These are phyloP conservation scores for Nadsonia commutata DNA, from an alignment of 1,139 yeast genomes.

Conservation along the genomic window DNA sequence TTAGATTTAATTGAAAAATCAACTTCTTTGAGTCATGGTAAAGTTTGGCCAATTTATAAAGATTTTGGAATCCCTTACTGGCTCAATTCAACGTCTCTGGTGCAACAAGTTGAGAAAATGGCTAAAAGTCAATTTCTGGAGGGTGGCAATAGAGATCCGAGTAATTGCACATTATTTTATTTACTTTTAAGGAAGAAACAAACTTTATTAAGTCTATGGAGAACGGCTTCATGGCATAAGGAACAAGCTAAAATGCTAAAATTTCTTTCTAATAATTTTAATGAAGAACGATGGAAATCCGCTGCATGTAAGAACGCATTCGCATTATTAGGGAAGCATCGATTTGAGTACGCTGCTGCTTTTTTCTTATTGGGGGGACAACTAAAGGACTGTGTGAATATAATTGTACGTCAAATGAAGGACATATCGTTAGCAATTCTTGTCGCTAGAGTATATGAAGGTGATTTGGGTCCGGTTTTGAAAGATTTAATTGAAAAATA, in stretches of 20 bases:
- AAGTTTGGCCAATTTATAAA: slow-evolving; percentile 43
- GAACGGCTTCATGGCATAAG: slow-evolving; percentile 54
- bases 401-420: slow-evolving; percentile 47
- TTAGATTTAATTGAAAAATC: slow-evolving; percentile 40
- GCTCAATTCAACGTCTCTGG: slow-evolving; percentile 42
- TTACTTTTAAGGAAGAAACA: slow-evolving; percentile 67
- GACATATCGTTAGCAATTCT: slow-evolving; percentile 67
- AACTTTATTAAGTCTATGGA: slow-evolving; percentile 71
- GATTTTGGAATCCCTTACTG: slow-evolving; percentile 61
- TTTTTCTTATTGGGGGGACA: slow-evolving; percentile 76
- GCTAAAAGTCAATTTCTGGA: slow-evolving; percentile 38
- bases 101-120: slow-evolving; percentile 43
- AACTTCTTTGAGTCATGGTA: slow-evolving; percentile 16
- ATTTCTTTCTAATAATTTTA: slow-evolving; percentile 65
- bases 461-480: slow-evolving; percentile 39
- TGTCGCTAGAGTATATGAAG: slow-evolving; percentile 60
- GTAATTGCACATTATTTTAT: slow-evolving; percentile 57
- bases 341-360: slow-evolving; percentile 77
- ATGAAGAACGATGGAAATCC: slow-evolving; percentile 57
- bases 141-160: slow-evolving; percentile 47
- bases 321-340: slow-evolving; percentile 75
- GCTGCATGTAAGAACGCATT: slow-evolving; percentile 91
- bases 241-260: slow-evolving; percentile 74
- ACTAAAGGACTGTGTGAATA: slow-evolving; percentile 62
- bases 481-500: slow-evolving; percentile 29